Evolutionary conservation across 2,329 filamentous ascomycete species (phyloP).

Genomic region (Arthroderma uncinatum): DNA sequence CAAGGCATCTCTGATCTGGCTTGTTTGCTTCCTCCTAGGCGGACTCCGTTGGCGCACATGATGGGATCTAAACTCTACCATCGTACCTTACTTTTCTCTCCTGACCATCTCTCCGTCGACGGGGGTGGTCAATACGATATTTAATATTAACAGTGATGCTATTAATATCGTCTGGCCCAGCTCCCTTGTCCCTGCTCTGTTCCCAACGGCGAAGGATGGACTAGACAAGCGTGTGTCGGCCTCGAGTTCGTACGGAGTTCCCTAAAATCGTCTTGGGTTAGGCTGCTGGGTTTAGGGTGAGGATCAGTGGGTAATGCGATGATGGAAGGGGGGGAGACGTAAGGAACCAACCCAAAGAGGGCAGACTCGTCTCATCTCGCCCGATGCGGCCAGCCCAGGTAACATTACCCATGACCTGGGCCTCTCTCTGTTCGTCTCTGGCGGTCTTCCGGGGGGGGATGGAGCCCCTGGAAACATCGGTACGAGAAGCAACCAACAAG

Average conservation of each 20-base stretch:
- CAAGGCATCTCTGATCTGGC: not conserved
- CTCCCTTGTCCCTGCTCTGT: not conserved
- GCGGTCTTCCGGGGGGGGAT: not conserved
- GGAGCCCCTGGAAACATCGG: not conserved
- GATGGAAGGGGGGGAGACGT: not conserved
- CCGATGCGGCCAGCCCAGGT: not conserved
- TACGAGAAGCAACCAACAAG: not conserved
- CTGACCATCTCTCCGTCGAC: not conserved
- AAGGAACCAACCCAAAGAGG: not conserved
- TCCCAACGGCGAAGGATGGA: not conserved
- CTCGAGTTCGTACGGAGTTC: not conserved
- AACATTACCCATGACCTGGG: not conserved
- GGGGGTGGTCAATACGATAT: not conserved
- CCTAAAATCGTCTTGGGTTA: not conserved
- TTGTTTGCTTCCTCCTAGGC: not conserved
- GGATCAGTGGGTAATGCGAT: not conserved
- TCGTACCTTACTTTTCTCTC: not conserved
- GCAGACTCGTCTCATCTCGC: constrained; percentile 1
- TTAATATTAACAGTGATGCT: not conserved
- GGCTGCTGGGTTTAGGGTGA: not conserved
- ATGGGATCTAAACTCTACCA: not conserved
- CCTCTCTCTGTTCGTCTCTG: too few relatives aligned
- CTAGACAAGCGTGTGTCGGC: not conserved
- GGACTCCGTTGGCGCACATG: not conserved
- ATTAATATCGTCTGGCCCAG: not conserved